phyloP scores from a whole-genome alignment of 768 basidiomycete genomes.

The Xerocomellus intermedius region DNA sequence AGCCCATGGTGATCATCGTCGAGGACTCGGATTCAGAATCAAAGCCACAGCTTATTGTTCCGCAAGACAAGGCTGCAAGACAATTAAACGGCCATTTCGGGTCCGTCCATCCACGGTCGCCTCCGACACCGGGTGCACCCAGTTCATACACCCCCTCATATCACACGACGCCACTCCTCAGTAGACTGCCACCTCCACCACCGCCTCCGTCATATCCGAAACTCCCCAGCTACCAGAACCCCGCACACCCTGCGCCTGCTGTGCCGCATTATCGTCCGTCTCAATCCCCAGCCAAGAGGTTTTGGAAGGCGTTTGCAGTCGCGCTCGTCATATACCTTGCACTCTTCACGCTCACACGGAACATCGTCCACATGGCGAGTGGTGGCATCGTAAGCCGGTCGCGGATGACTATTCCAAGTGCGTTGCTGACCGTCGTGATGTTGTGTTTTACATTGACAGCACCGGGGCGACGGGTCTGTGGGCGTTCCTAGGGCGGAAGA shows the following conservation, averaged over 20 bases:
- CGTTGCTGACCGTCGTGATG: no score
- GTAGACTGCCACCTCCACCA: constrained; percentile 1
- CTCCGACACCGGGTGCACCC: background rate
- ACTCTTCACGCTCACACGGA: background rate
- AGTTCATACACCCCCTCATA: constrained; percentile 4
- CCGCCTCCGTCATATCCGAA: constrained; percentile 15
- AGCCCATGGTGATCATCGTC: background rate
- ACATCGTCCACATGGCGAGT: constrained; percentile 1
- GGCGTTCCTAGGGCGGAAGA: constrained; percentile 14
- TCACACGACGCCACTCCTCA: constrained; percentile 1
- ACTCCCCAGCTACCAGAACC: background rate
- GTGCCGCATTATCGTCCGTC: background rate
- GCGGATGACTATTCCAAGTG: no score
- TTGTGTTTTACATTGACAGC: no score
- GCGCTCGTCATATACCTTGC: constrained; percentile 14
- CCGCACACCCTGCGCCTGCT: background rate
- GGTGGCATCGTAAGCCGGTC: background rate
- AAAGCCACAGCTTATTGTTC: background rate
- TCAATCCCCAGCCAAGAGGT: constrained; percentile 7
- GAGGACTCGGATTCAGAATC: background rate
- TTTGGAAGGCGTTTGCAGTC: constrained; percentile 12
- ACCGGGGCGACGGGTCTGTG: background rate
- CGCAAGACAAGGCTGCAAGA: background rate
- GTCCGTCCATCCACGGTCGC: constrained; percentile 2
- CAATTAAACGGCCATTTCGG: constrained; percentile 1